These are phyloP conservation scores for Viridothelium virens DNA, from an alignment of 495 filamentous ascomycete genomes.

Conservation along the genomic window DNA sequence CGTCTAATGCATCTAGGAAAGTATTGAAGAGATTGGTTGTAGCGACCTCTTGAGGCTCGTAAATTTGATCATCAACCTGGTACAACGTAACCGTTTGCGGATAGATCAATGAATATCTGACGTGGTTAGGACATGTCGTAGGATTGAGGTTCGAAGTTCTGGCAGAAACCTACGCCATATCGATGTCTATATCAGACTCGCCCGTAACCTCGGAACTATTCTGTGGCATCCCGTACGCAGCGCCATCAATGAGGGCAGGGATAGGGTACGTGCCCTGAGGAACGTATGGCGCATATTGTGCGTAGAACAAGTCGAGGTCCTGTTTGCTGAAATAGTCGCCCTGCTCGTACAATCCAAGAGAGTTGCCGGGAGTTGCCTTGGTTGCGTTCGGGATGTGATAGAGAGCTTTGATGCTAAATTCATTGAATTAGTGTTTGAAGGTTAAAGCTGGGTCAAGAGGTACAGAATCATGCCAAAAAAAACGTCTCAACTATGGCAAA, in stretches of 20 bases:
- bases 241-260: constrained; percentile 15
- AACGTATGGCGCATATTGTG: constrained; percentile 16
- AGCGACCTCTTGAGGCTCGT: constrained; percentile 5
- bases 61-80: constrained; percentile 19
- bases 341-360: constrained; percentile 16
- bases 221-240: background rate
- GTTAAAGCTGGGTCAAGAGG: no score
- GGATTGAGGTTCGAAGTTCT: background rate
- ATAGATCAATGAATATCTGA: constrained; percentile 20
- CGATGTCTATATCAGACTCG: constrained; percentile 19
- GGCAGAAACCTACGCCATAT: constrained; percentile 14
- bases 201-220: constrained; percentile 3
- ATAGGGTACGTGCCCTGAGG: constrained; percentile 22
- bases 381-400: constrained; percentile 21
- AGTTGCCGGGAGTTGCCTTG: constrained; percentile 15
- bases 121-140: background rate
- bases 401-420: constrained; percentile 12
- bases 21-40: constrained; percentile 10
- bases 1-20: constrained; percentile 18
- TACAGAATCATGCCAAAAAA: no score
- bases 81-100: constrained; percentile 22
- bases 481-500: no score
- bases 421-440: background rate
- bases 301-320: constrained; percentile 20
- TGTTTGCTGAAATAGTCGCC: constrained; percentile 3